phyloP scores from a whole-genome alignment of 139 green algal genomes.

The Chlorella sp. region DNA sequence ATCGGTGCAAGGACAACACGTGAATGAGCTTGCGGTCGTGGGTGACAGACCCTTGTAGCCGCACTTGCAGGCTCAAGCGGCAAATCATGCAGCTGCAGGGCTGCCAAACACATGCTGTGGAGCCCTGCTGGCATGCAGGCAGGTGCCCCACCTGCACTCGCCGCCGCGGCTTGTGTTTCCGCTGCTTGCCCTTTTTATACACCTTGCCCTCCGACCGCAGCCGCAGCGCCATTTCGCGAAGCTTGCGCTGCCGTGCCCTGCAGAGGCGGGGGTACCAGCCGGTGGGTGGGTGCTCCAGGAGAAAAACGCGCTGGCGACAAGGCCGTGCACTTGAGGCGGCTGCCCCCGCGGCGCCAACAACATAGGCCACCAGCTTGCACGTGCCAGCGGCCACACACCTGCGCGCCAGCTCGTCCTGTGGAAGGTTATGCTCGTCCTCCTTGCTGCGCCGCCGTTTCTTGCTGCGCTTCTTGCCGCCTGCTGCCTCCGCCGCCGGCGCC shows the following conservation, averaged over 20 bases:
- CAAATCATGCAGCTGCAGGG: too few species aligned
- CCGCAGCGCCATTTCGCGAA: slow-evolving; percentile 50
- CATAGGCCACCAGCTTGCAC: too few species aligned
- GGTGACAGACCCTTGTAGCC: not conserved
- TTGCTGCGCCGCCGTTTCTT: not conserved
- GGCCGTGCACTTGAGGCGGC: not conserved
- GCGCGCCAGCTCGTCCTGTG: not conserved
- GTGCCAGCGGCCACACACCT: too few species aligned
- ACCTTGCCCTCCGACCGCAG: slow-evolving; percentile 51
- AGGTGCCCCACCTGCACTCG: not conserved
- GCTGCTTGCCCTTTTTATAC: slow-evolving; percentile 46
- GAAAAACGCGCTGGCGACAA: not conserved
- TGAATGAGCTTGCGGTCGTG: too few species aligned
- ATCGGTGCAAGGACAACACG: not conserved
- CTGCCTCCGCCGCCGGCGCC: too few species aligned
- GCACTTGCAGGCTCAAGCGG: not conserved
- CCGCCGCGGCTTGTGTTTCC: slow-evolving; percentile 36
- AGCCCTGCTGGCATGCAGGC: not conserved
- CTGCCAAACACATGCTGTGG: not conserved
- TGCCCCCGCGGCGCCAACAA: too few species aligned
- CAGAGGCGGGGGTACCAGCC: too few species aligned
- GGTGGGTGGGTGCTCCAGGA: too few species aligned
- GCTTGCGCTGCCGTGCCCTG: slow-evolving; percentile 44
- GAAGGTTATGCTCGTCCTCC: not conserved
- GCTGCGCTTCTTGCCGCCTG: too few species aligned